phyloP scores from a whole-genome alignment of 2,329 filamentous ascomycete species.

The Malbranchea zuffiana region DNA sequence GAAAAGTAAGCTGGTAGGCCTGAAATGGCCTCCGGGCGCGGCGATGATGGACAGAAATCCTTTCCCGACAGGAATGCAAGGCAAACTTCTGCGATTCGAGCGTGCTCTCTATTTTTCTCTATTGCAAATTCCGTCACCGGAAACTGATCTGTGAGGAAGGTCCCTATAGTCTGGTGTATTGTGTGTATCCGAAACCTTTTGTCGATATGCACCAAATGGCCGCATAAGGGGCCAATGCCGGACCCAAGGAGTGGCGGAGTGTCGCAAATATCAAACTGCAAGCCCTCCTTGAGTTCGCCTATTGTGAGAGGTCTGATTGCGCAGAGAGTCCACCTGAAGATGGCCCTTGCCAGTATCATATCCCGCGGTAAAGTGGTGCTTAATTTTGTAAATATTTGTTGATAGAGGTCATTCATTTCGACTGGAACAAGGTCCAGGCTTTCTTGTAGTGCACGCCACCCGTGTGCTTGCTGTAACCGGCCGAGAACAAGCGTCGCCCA shows the following conservation, averaged over 20 bases:
- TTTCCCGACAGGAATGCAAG: constrained; percentile 24
- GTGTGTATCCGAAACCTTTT: constrained; percentile 23
- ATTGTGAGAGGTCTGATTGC: constrained; percentile 25
- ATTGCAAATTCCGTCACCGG: constrained; percentile 24
- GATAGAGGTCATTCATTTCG: constrained; percentile 28
- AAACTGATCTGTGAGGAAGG: constrained; percentile 12
- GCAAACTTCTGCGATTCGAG: constrained; percentile 25
- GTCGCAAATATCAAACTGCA: constrained; percentile 26
- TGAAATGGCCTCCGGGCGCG: constrained; percentile 13
- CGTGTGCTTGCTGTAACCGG: constrained; percentile 21
- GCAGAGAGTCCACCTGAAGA: constrained; percentile 30
- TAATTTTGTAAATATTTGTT: constrained; percentile 19
- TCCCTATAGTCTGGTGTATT: constrained; percentile 31
- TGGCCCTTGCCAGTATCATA: constrained; percentile 26
- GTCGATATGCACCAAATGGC: constrained; percentile 30
- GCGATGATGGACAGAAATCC: constrained; percentile 25
- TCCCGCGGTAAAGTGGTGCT: constrained; percentile 21
- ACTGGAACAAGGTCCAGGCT: constrained; percentile 24
- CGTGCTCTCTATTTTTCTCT: constrained; percentile 20
- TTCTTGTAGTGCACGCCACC: constrained; percentile 18
- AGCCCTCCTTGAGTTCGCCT: constrained; percentile 26
- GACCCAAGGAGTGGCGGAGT: constrained; percentile 19
- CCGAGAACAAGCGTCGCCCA: constrained; percentile 26
- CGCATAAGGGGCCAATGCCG: constrained; percentile 22
- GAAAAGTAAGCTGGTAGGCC: constrained; percentile 9